Conservation (phyloP, 2,329 filamentous ascomycete genomes). For the Hortaea werneckii region DNA sequence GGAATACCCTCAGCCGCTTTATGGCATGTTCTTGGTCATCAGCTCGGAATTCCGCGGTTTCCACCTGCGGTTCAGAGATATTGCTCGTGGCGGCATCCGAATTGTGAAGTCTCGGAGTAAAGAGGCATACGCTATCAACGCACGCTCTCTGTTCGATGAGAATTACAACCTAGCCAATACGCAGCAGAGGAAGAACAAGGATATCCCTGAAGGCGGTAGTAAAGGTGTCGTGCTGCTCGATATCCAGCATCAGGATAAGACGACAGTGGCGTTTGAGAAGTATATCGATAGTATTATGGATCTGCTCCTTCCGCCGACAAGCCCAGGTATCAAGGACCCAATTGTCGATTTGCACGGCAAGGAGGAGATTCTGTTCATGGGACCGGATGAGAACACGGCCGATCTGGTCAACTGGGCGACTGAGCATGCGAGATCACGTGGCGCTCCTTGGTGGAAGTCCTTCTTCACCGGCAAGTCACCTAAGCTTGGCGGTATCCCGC, state of each 20-base stretch:
- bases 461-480: constrained; percentile 99
- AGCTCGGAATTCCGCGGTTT: constrained; percentile 94
- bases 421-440: constrained; percentile 74
- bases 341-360: constrained; percentile 93
- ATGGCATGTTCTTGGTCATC: constrained; percentile 98
- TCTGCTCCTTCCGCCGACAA: constrained; percentile 76
- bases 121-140: constrained; percentile 93
- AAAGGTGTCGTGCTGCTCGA: constrained; percentile 97
- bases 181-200: constrained; percentile 99
- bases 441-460: constrained; percentile 98
- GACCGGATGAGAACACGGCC: constrained; percentile 96
- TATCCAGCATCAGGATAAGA: constrained; percentile 86
- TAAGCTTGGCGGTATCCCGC: constrained; percentile 89
- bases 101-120: constrained; percentile 97
- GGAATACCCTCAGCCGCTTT: constrained; percentile 88
- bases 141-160: constrained; percentile 91
- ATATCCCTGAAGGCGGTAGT: constrained; percentile 94
- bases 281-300: constrained; percentile 99
- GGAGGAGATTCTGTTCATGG: constrained; percentile 96
- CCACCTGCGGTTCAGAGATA: constrained; percentile 94
- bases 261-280: constrained; percentile 89
- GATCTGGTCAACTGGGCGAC: constrained; percentile 99
- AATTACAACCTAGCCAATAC: constrained; percentile 98
- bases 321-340: constrained; percentile 96
- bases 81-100: constrained; percentile 90